phyloP scores from a whole-genome alignment of 495 filamentous ascomycete species.

The Penicillium herquei region DNA sequence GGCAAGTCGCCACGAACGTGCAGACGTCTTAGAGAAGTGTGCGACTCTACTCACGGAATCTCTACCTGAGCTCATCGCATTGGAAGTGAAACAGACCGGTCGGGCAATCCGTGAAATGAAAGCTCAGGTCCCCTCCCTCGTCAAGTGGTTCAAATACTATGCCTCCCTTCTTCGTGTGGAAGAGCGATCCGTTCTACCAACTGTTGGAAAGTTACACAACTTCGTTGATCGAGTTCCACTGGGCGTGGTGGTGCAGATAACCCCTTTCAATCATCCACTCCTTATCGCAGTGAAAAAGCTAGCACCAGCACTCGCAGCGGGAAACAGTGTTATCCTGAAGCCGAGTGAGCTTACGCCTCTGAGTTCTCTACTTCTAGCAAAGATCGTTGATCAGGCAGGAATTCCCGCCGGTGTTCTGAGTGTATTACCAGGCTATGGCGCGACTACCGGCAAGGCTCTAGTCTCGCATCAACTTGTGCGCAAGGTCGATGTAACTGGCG shows the following conservation, averaged over 20 bases:
- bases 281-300: constrained; percentile 65
- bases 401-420: constrained; percentile 56
- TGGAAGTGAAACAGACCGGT: constrained; percentile 62
- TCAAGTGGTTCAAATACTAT: constrained; percentile 66
- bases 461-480: constrained; percentile 50
- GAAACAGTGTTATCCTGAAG: constrained; percentile 62
- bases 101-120: constrained; percentile 64
- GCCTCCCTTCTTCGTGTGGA: constrained; percentile 57
- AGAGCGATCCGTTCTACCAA: constrained; percentile 60
- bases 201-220: constrained; percentile 59
- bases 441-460: constrained; percentile 52
- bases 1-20: constrained; percentile 50
- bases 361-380: constrained; percentile 51
- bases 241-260: constrained; percentile 63
- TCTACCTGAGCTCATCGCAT: constrained; percentile 49
- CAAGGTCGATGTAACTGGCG: constrained; percentile 65
- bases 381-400: constrained; percentile 52
- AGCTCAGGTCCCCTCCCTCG: constrained; percentile 59
- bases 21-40: constrained; percentile 55
- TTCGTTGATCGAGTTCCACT: constrained; percentile 58
- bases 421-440: constrained; percentile 56
- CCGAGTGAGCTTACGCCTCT: constrained; percentile 61
- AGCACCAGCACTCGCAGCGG: constrained; percentile 59
- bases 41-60: constrained; percentile 48
- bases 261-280: constrained; percentile 65